These are phyloP conservation scores for Coemansia javaensis DNA, from an alignment of 192 early-diverging fungal species.

Conservation along the genomic window DNA sequence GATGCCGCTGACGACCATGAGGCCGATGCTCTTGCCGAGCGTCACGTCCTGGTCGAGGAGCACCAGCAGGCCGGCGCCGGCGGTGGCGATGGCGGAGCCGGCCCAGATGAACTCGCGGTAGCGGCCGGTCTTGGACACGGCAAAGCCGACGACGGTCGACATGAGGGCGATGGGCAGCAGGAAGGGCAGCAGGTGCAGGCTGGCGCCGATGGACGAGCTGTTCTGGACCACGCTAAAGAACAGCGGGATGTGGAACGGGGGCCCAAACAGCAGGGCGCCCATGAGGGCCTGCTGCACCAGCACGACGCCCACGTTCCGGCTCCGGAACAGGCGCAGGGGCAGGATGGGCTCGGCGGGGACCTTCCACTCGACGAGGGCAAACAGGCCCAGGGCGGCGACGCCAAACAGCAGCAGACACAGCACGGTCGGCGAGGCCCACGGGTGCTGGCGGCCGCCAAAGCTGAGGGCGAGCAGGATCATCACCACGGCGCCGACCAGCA, in stretches of 20 bases:
- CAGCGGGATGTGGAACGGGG: constrained; percentile 24
- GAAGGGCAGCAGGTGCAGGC: constrained; percentile 27
- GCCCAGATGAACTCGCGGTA: constrained; percentile 64
- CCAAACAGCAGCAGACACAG: constrained; percentile 44
- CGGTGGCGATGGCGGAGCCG: constrained; percentile 56
- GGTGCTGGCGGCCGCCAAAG: constrained; percentile 54
- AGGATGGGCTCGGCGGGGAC: constrained; percentile 62
- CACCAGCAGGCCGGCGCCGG: constrained; percentile 63
- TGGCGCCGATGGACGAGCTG: constrained; percentile 20
- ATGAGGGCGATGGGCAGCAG: constrained; percentile 18
- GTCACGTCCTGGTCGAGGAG: constrained; percentile 48
- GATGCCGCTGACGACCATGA: constrained; percentile 62
- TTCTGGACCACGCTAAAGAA: constrained; percentile 31
- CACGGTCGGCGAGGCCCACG: constrained; percentile 52
- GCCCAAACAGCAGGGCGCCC: no score
- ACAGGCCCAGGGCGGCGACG: constrained; percentile 17
- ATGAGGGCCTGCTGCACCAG: constrained; percentile 7
- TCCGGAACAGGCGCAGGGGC: constrained; percentile 21
- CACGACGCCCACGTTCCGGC: constrained; percentile 22
- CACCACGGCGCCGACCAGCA: constrained; percentile 39
- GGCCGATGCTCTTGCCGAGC: constrained; percentile 57
- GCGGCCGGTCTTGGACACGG: constrained; percentile 53
- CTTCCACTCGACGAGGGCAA: constrained; percentile 55
- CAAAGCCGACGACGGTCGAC: constrained; percentile 57
- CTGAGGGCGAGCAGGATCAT: constrained; percentile 51